A percentile compares a stretch with the other conserved stretches of the same genome.
These are phyloP conservation scores for Leptoxyphium fumago DNA, from an alignment of 2,329 filamentous ascomycete genomes.

Conservation along the genomic window DNA sequence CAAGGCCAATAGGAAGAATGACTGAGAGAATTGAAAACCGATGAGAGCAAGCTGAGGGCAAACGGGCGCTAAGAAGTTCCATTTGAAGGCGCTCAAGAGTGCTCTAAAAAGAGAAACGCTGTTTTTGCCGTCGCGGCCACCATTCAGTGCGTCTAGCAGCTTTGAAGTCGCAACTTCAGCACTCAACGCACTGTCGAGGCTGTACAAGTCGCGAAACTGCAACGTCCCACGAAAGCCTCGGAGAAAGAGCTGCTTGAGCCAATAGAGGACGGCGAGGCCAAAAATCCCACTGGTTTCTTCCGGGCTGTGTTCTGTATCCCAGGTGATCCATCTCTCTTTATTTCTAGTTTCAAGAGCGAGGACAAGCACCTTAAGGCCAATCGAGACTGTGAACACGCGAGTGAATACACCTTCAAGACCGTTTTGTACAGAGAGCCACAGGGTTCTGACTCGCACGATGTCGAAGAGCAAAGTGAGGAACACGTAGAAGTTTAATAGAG, in stretches of 20 bases:
- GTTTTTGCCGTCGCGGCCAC: not conserved
- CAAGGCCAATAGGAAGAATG: conserved; percentile 21
- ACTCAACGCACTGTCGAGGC: too few relatives aligned
- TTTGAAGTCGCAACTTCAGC: not conserved
- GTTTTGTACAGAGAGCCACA: conserved; percentile 19
- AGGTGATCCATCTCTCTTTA: conserved; percentile 28
- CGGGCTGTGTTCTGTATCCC: conserved; percentile 16
- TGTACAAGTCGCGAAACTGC: too few relatives aligned
- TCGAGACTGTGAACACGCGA: conserved; percentile 21
- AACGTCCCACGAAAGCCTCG: too few relatives aligned
- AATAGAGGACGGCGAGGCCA: not conserved
- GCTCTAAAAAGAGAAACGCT: conserved; percentile 13
- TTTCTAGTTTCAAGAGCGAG: conserved; percentile 29
- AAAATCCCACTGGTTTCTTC: not conserved
- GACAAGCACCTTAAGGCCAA: conserved; percentile 23
- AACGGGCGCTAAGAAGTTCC: conserved; percentile 19
- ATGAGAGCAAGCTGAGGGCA: conserved; percentile 18
- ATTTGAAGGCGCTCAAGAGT: conserved; percentile 15
- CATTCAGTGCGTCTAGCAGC: conserved; percentile 5
- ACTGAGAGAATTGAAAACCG: conserved; percentile 23
- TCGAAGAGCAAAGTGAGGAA: conserved; percentile 2
- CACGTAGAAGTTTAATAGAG: conserved; percentile 3
- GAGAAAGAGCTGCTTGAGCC: not conserved
- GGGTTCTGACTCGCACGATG: conserved; percentile 4
- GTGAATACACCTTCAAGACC: too few relatives aligned